phyloP scores from a whole-genome alignment of 1,139 yeast genomes.

The Zygoascus sp. region DNA sequence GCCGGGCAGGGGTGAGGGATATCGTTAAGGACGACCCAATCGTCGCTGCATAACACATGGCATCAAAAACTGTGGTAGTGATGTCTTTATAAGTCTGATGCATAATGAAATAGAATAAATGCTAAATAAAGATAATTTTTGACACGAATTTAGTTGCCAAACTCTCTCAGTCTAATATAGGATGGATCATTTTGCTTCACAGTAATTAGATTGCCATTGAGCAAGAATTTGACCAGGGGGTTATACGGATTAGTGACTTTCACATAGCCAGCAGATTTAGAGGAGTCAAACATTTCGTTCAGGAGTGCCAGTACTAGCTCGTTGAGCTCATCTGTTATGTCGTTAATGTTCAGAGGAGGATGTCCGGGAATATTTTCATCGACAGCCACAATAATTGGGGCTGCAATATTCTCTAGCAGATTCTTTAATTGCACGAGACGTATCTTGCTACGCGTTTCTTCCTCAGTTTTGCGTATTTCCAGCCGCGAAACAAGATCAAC shows the following conservation, averaged over 20 bases:
- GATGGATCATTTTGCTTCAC: conserved; percentile 17
- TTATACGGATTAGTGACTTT: conserved; percentile 16
- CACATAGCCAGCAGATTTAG: conserved; percentile 19
- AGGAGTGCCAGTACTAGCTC: conserved; percentile 18
- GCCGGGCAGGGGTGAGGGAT: not conserved
- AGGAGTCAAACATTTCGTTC: conserved; percentile 23
- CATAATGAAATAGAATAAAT: not conserved
- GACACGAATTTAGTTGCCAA: conserved; percentile 16
- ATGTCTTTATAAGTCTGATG: not conserved
- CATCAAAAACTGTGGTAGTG: not conserved
- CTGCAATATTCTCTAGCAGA: conserved; percentile 17
- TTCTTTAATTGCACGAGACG: conserved; percentile 15
- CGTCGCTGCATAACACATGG: not conserved
- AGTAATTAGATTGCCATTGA: conserved; percentile 22
- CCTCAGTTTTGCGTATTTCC: not conserved
- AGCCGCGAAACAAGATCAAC: conserved; percentile 14
- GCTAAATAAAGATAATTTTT: too few relatives aligned
- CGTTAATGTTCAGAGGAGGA: conserved; percentile 5
- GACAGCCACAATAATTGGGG: conserved; percentile 11
- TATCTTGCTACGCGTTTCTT: conserved; percentile 7
- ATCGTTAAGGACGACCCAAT: conserved; percentile 6
- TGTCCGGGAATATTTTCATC: conserved; percentile 1
- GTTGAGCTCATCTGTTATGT: conserved; percentile 14
- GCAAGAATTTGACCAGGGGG: conserved; percentile 20
- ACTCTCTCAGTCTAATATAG: conserved; percentile 21